Base-by-base conservation (phyloP, 2,329 filamentous ascomycete species). In the Mariannaea sp. region DNA sequence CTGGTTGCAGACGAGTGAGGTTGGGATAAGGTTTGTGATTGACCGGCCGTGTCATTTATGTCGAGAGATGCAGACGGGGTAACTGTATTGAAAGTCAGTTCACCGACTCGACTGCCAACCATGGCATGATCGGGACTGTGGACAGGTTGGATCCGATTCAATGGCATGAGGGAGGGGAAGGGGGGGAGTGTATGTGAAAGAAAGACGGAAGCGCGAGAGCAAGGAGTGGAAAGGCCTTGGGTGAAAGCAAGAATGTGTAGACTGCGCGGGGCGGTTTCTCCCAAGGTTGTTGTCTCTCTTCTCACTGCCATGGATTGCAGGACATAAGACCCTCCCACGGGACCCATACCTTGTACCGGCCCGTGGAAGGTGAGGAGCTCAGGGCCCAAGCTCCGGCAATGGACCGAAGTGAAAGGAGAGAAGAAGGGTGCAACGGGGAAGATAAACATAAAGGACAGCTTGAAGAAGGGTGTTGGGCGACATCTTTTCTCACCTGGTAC, bases 61-160 rank as follows among this genome's bases (percentile, higher is more conserved):
- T 66, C 58, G 42, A 62, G 41, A 22, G 55, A 49, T 40, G 60
- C 48, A 57, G 56, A 46, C 36, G 59, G 57, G 35, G 59, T 46
- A 32, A 54, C 69, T 71, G 59, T 45, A 61, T 58, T 44, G 51
- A 60, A 58, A 30, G 68, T 71, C 57, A 71, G 69, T 60, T 64
- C 49, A 59, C 58, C 51, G 49, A 59, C 43, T 59, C 53, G 57
- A 64, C 55, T 53, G 46, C 57, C 55, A 44, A 68, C 56, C 65
- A 67, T 66, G 52, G 63, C 61, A 62, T 58, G 59, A 55, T 55
- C 57, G 47, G 57, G 53, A 55, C 44, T 51, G 52, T 51, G 42
- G 45, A 41, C 43, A 41, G 39, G 26, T 61, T 60, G 43, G 45
- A 50, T 51, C 52, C 45, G 53, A 57, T 54, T 47, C 49, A 49